phyloP scores from a whole-genome alignment of 768 basidiomycete genomes.

The Termitomyces sp. region DNA sequence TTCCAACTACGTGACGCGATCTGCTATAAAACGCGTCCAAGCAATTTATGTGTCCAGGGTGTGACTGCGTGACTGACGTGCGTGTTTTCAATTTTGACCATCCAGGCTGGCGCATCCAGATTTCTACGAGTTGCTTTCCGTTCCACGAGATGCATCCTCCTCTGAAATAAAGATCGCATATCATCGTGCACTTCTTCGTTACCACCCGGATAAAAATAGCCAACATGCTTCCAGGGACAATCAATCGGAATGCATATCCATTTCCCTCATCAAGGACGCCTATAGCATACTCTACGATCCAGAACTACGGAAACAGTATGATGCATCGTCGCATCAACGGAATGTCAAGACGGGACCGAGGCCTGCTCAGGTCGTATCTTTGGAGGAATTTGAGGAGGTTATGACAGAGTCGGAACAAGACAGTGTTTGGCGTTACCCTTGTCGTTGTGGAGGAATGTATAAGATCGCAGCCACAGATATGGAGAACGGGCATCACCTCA shows the following conservation, averaged over 20 bases:
- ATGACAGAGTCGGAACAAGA: constrained; percentile 16
- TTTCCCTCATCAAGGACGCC: constrained; percentile 62
- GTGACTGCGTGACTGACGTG: neutral
- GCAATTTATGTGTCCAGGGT: neutral
- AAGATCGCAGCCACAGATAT: constrained; percentile 50
- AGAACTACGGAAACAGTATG: constrained; percentile 44
- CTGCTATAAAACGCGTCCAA: neutral
- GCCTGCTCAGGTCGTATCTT: constrained; percentile 73
- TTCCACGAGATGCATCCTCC: constrained; percentile 42
- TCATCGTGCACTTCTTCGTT: constrained; percentile 55
- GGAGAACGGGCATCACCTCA: constrained; percentile 66
- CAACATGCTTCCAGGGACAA: neutral
- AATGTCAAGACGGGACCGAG: constrained; percentile 34
- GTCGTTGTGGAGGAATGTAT: constrained; percentile 73
- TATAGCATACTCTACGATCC: constrained; percentile 54
- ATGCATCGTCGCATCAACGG: constrained; percentile 23
- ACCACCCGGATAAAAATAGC: constrained; percentile 48
- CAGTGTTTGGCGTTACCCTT: constrained; percentile 49
- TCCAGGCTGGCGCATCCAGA: constrained; percentile 24
- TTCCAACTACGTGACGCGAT: neutral
- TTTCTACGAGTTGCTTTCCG: constrained; percentile 56
- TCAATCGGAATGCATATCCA: constrained; percentile 28
- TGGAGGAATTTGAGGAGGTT: constrained; percentile 60
- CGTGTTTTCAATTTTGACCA: neutral
- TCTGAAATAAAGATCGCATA: constrained; percentile 65